These are phyloP conservation scores for Fusarium tanahbumbuense DNA, from an alignment of 2,329 filamentous ascomycete genomes.

Conservation along the genomic window DNA sequence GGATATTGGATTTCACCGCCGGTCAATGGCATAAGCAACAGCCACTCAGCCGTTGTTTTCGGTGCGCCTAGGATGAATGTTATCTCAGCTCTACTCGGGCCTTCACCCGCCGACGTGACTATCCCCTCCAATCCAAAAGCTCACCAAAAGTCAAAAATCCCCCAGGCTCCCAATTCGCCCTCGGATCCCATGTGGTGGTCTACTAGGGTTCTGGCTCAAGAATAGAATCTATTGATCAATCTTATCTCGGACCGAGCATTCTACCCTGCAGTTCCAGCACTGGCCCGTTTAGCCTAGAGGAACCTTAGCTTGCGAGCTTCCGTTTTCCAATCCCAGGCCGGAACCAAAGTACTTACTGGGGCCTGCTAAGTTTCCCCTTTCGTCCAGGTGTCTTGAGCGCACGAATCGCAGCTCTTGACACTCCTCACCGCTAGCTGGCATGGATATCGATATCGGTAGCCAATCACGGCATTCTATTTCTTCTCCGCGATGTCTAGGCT, in stretches of 20 bases:
- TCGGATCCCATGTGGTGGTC: conserved; percentile 6
- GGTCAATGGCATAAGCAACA: conserved; percentile 25
- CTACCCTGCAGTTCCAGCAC: conserved; percentile 12
- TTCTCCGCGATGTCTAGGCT: conserved; percentile 35
- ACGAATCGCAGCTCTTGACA: conserved; percentile 19
- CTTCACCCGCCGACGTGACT: conserved; percentile 2
- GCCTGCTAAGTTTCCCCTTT: conserved; percentile 27
- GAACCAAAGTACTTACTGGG: not conserved
- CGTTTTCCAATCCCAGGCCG: not conserved
- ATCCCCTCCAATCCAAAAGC: conserved; percentile 26
- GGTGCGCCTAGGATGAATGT: not conserved
- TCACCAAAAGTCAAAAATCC: not conserved
- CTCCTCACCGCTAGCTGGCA: conserved; percentile 36
- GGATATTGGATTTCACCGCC: conserved; percentile 30
- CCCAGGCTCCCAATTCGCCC: not conserved
- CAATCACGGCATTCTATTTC: conserved; percentile 27
- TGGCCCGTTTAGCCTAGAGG: conserved; percentile 31
- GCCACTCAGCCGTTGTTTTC: not conserved
- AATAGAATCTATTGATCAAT: not conserved
- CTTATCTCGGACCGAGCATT: conserved; percentile 20
- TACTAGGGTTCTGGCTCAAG: conserved; percentile 12
- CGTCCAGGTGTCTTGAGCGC: conserved; percentile 28
- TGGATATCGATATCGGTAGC: conserved; percentile 35
- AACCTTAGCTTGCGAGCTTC: conserved; percentile 21
- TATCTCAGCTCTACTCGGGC: not conserved